Percentiles rank a stretch among this genome's conserved stretches.
These are phyloP conservation scores for Mortierella sp. DNA, from an alignment of 371 early-diverging fungal species.

Conservation along the genomic window DNA sequence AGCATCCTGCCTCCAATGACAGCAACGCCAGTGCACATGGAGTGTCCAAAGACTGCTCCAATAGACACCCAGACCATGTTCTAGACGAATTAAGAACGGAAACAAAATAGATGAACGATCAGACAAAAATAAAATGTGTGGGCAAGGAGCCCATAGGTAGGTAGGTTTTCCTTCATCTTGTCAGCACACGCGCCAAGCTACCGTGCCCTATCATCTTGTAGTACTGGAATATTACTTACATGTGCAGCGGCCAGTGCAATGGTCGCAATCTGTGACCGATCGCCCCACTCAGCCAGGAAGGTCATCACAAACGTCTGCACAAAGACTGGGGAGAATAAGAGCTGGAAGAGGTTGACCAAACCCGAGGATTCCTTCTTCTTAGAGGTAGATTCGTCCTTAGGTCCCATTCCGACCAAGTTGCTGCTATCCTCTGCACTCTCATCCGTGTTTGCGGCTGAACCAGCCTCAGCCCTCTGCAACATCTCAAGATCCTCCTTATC, in stretches of 20 bases:
- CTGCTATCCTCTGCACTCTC: conserved; percentile 35
- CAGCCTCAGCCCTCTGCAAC: conserved; percentile 65
- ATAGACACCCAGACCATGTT: conserved; percentile 86
- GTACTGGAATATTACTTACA: conserved; percentile 61
- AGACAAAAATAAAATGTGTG: conserved; percentile 4
- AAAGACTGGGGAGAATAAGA: conserved; percentile 90
- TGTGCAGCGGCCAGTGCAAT: conserved; percentile 95
- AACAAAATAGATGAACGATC: neutral
- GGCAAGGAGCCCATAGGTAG: too few relatives aligned
- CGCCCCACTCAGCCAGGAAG: conserved; percentile 98
- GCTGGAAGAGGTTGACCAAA: conserved; percentile 69
- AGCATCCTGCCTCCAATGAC: conserved; percentile 94
- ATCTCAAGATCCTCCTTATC: conserved; percentile 77
- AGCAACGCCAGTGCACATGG: conserved; percentile 90
- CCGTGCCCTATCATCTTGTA: neutral
- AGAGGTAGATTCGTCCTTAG: conserved; percentile 9
- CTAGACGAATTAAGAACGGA: conserved; percentile 44
- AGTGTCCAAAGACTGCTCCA: conserved; percentile 91
- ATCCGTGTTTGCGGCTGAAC: conserved; percentile 27
- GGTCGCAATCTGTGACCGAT: conserved; percentile 93
- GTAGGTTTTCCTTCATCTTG: too few relatives aligned
- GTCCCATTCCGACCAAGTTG: conserved; percentile 16
- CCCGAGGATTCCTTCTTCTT: conserved; percentile 53
- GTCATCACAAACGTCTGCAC: conserved; percentile 95
- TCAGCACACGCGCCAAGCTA: too few relatives aligned